A percentile compares a stretch with the other conserved stretches of the same genome.
Conservation (phyloP, 1,284 basidiomycete species). For the Sutorius eximius region DNA sequence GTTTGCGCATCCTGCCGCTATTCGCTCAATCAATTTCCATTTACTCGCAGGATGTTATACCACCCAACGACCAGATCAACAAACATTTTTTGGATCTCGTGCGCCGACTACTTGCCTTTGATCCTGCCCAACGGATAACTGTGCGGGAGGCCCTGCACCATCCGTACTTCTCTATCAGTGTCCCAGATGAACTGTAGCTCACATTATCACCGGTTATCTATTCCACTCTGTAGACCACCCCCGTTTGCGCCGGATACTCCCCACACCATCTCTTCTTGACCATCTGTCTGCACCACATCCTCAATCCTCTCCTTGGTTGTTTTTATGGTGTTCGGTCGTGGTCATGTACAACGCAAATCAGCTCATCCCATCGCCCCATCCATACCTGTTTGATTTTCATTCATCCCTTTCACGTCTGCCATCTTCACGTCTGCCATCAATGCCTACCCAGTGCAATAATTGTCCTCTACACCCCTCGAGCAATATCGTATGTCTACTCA, state of each 20-base stretch:
- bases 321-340: conserved; percentile 41
- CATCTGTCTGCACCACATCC: conserved; percentile 27
- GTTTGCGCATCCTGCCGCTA: not conserved
- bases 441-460: conserved; percentile 33
- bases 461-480: conserved; percentile 30
- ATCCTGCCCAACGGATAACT: conserved; percentile 83
- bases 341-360: conserved; percentile 39
- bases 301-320: conserved; percentile 32
- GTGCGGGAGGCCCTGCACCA: conserved; percentile 87
- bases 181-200: conserved; percentile 57
- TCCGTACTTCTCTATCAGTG: conserved; percentile 74
- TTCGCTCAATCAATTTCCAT: conserved; percentile 17
- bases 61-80: conserved; percentile 68
- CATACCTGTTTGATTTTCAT: conserved; percentile 32
- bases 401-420: conserved; percentile 18
- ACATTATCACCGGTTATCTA: conserved; percentile 37
- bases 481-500: conserved; percentile 34
- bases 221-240: conserved; percentile 37
- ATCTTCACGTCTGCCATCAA: conserved; percentile 21
- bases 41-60: conserved; percentile 75
- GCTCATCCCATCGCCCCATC: conserved; percentile 31
- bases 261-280: conserved; percentile 23
- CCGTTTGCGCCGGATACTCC: conserved; percentile 24
- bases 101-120: conserved; percentile 85
- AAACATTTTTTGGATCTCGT: conserved; percentile 86